Percentiles rank a stretch among this genome's conserved stretches.
These are phyloP conservation scores for Diaporthe ilicicola DNA, from an alignment of 2,329 filamentous ascomycete species.

Conservation along the genomic window DNA sequence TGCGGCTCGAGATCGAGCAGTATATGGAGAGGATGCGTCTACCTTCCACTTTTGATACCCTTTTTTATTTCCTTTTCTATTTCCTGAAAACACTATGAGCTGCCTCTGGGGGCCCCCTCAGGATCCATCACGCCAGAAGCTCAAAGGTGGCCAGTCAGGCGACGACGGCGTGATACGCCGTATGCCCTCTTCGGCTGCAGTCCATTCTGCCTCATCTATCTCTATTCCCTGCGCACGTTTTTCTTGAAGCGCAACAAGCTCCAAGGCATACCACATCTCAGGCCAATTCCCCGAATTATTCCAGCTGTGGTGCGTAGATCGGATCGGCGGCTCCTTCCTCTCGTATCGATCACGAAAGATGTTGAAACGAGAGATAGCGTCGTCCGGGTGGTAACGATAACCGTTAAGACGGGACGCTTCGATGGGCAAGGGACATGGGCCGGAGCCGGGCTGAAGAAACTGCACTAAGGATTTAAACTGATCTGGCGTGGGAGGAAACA, in stretches of 20 bases:
- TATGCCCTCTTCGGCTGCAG: not conserved
- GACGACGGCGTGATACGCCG: not conserved
- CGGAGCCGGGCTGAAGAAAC: no score
- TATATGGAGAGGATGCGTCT: slow-evolving; percentile 50
- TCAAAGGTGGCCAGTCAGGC: not conserved
- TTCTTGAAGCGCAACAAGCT: not conserved
- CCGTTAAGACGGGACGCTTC: not conserved
- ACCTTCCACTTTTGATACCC: no score
- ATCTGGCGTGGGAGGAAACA: not conserved
- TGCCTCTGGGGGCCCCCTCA: no score
- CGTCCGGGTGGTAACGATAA: not conserved
- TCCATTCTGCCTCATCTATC: not conserved
- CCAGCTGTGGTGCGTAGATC: not conserved
- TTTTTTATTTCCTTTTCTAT: no score
- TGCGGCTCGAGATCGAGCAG: slow-evolving; percentile 45
- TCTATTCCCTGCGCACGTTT: not conserved
- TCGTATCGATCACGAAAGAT: not conserved
- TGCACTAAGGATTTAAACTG: not conserved
- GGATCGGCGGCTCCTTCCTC: not conserved
- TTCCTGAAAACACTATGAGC: no score
- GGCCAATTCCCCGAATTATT: not conserved
- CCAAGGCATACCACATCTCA: not conserved
- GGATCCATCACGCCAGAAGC: no score
- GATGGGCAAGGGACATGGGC: not conserved
- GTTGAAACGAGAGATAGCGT: not conserved